Evolutionary conservation across 2,329 filamentous ascomycete species (phyloP).

Genomic region (Metarhizium guizhouense): DNA sequence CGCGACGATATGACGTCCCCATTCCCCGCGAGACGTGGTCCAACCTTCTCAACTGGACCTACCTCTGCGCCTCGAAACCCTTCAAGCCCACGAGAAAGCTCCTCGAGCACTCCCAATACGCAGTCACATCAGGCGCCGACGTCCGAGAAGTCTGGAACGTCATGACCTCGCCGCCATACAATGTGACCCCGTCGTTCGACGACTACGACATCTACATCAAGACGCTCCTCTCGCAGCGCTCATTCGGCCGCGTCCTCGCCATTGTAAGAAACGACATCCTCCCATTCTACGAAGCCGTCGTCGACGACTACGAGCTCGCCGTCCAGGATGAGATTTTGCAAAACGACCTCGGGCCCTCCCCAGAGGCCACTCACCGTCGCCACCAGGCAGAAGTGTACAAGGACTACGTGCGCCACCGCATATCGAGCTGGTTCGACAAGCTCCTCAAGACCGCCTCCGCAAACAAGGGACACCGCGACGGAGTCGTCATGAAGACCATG

Average conservation of each 20-base stretch:
- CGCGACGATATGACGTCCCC: conserved; percentile 45
- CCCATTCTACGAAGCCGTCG: conserved; percentile 24
- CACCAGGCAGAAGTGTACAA: conserved; percentile 19
- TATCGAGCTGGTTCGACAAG: conserved; percentile 16
- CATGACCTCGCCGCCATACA: conserved; percentile 51
- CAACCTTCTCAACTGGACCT: conserved; percentile 59
- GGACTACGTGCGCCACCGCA: conserved; percentile 23
- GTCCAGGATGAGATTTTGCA: conserved; percentile 25
- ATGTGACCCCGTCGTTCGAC: conserved; percentile 44
- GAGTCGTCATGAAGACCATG: conserved; percentile 10
- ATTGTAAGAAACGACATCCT: conserved; percentile 31
- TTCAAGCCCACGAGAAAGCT: conserved; percentile 26
- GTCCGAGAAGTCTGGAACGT: conserved; percentile 46
- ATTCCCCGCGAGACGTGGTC: conserved; percentile 54
- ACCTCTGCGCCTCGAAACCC: conserved; percentile 39
- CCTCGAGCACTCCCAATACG: conserved; percentile 17
- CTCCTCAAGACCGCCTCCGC: conserved; percentile 18
- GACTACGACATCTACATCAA: conserved; percentile 41
- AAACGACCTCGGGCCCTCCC: conserved; percentile 11
- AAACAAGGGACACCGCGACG: conserved; percentile 13
- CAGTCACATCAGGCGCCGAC: conserved; percentile 29
- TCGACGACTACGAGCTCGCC: conserved; percentile 16
- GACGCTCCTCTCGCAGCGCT: conserved; percentile 22
- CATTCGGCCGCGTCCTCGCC: conserved; percentile 21
- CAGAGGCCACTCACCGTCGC: conserved; percentile 16